These are phyloP conservation scores for Cordyceps javanica DNA, from an alignment of 2,329 filamentous ascomycete genomes.

Conservation along the genomic window DNA sequence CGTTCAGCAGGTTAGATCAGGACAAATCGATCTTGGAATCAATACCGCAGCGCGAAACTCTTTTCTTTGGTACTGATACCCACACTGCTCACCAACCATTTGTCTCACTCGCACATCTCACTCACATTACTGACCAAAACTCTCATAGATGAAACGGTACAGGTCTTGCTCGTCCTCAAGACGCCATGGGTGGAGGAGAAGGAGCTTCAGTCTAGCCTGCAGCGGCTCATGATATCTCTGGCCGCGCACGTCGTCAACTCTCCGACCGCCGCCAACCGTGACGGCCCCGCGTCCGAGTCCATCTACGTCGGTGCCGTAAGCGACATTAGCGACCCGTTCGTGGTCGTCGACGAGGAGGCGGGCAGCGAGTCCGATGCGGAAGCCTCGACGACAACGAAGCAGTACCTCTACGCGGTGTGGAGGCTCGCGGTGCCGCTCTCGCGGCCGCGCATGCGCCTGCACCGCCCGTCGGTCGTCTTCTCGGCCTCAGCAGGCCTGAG, in stretches of 20 bases:
- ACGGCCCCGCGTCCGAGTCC: constrained; percentile 40
- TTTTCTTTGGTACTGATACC: constrained; percentile 62
- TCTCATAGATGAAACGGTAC: constrained; percentile 63
- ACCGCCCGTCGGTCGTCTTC: constrained; percentile 62
- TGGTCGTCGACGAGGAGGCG: constrained; percentile 39
- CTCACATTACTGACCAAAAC: constrained; percentile 31
- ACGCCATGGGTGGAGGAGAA: constrained; percentile 54
- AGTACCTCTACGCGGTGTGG: constrained; percentile 52
- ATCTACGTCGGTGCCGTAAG: constrained; percentile 52
- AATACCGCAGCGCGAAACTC: constrained; percentile 54
- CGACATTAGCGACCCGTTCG: constrained; percentile 43
- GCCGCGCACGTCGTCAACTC: constrained; percentile 61
- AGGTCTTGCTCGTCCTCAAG: constrained; percentile 62
- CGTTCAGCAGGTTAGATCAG: constrained; percentile 37
- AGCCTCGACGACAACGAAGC: constrained; percentile 16
- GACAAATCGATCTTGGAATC: constrained; percentile 46
- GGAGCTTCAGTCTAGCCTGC: constrained; percentile 52
- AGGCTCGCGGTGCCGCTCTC: constrained; percentile 52
- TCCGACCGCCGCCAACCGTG: constrained; percentile 40
- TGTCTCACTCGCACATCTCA: constrained; percentile 16
- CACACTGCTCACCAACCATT: too few relatives aligned
- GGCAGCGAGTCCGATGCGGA: constrained; percentile 20
- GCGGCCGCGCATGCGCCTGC: constrained; percentile 58
- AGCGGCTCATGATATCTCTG: constrained; percentile 57
- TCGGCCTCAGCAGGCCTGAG: constrained; percentile 54